A percentile compares a stretch with the other conserved stretches of the same genome.
Evolutionary conservation across 768 basidiomycete species (phyloP).

Genomic region (Trametes punicea): DNA sequence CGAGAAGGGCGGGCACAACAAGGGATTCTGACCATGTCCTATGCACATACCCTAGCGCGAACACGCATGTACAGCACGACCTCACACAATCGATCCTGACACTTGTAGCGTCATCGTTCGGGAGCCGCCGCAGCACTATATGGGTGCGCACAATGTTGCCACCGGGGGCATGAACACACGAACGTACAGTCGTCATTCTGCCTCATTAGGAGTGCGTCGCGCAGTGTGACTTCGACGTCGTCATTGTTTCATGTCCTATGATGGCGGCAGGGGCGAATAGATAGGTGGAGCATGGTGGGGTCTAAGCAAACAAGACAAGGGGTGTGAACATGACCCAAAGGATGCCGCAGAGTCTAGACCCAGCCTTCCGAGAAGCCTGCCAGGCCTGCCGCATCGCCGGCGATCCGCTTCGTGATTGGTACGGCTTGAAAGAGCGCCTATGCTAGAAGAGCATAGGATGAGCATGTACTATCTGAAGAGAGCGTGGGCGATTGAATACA

Average conservation of each 20-base stretch:
- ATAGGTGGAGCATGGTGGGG: neutral
- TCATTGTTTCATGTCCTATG: neutral
- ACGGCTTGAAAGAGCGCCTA: neutral
- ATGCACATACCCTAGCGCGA: constrained; percentile 2
- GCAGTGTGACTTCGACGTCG: neutral
- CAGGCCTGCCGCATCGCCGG: neutral
- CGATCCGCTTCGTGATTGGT: constrained; percentile 2
- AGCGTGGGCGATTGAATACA: neutral
- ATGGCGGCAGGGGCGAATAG: neutral
- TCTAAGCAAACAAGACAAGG: neutral
- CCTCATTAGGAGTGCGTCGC: constrained; percentile 9
- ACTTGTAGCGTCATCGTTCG: constrained; percentile 3
- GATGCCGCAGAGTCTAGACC: neutral
- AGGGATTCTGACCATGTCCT: constrained; percentile 37
- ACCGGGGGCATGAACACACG: neutral
- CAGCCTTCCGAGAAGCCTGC: neutral
- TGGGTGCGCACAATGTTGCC: neutral
- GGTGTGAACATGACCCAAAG: neutral
- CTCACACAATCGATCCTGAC: constrained; percentile 1
- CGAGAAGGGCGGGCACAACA: constrained; percentile 37
- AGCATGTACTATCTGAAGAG: constrained; percentile 1
- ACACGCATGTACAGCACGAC: constrained; percentile 16
- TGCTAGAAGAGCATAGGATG: constrained; percentile 8
- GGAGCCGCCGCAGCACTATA: constrained; percentile 10
- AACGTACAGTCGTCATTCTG: neutral